A percentile compares a stretch with the other conserved stretches of the same genome.
Conservation (phyloP, 192 early-diverging fungal genomes). For the Coemansia sp. region DNA sequence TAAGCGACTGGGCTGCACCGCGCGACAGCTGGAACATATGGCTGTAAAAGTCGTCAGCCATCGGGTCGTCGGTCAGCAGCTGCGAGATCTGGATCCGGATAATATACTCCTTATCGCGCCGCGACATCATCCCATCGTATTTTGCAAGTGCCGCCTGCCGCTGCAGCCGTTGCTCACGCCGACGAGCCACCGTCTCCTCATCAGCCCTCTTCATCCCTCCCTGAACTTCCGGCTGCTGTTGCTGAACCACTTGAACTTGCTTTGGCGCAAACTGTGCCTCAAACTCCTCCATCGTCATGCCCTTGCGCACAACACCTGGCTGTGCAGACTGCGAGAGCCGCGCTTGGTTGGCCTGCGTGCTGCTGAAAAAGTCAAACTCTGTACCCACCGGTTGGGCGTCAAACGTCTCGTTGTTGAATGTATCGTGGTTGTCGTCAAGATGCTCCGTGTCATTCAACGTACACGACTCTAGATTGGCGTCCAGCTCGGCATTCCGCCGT, state of each 20-base stretch:
- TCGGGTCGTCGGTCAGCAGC: conserved; percentile 89
- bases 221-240: neutral
- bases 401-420: conserved; percentile 75
- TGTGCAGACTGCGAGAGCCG: conserved; percentile 8
- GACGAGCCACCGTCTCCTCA: conserved; percentile 25
- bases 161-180: conserved; percentile 32
- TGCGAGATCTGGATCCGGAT: conserved; percentile 92
- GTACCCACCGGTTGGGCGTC: conserved; percentile 51
- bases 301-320: conserved; percentile 26
- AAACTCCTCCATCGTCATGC: conserved; percentile 68
- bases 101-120: conserved; percentile 92
- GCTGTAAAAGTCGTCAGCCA: conserved; percentile 94
- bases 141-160: conserved; percentile 58
- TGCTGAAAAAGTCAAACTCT: conserved; percentile 71
- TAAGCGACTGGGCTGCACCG: conserved; percentile 11
- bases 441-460: conserved; percentile 58
- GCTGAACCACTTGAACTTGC: conserved; percentile 7
- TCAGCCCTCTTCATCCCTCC: conserved; percentile 10
- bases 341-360: conserved; percentile 26
- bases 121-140: conserved; percentile 88
- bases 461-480: conserved; percentile 59
- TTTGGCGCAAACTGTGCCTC: conserved; percentile 57
- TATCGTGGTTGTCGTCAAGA: conserved; percentile 66
- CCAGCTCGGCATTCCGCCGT: conserved; percentile 46
- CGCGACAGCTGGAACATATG: conserved; percentile 82